A percentile compares a stretch with the other conserved stretches of the same genome.
phyloP scores from a whole-genome alignment of 83 land plant genomes.

The Diphasiastrum complanatum region DNA sequence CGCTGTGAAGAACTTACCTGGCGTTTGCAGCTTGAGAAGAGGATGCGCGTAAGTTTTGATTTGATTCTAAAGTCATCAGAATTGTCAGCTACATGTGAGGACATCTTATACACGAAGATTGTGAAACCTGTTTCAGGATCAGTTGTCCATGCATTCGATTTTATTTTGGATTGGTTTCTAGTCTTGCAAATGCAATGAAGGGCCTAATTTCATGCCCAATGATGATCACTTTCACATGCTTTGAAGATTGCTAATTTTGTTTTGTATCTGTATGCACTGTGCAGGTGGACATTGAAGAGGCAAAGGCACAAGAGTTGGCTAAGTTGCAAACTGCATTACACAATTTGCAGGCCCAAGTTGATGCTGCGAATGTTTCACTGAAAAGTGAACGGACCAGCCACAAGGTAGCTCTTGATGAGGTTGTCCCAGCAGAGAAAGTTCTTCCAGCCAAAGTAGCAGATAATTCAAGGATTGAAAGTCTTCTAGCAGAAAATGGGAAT shows the following conservation, averaged over 20 bases:
- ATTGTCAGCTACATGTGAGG: too few species aligned
- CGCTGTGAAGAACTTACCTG: constrained; percentile 87
- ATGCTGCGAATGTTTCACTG: constrained; percentile 47
- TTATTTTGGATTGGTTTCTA: not conserved
- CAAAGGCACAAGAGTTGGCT: constrained; percentile 73
- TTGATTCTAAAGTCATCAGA: not conserved
- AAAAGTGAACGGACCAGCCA: constrained; percentile 61
- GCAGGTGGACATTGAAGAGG: constrained; percentile 77
- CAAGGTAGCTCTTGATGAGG: constrained; percentile 73
- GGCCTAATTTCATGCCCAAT: too few species aligned
- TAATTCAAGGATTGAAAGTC: constrained; percentile 49
- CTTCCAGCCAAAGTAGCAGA: constrained; percentile 68
- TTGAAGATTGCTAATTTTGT: too few species aligned
- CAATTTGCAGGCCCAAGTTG: constrained; percentile 46
- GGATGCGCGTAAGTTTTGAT: constrained; percentile 55
- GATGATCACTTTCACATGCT: not conserved
- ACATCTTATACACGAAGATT: too few species aligned
- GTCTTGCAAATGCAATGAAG: too few species aligned
- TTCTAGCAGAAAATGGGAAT: constrained; percentile 46
- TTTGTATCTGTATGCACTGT: not conserved
- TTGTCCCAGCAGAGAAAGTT: constrained; percentile 66
- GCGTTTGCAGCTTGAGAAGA: constrained; percentile 80
- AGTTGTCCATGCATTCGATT: not conserved
- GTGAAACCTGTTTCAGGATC: too few species aligned
- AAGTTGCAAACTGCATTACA: constrained; percentile 54